Conservation (phyloP, 768 basidiomycete genomes). For the Kockovaella imperatae region DNA sequence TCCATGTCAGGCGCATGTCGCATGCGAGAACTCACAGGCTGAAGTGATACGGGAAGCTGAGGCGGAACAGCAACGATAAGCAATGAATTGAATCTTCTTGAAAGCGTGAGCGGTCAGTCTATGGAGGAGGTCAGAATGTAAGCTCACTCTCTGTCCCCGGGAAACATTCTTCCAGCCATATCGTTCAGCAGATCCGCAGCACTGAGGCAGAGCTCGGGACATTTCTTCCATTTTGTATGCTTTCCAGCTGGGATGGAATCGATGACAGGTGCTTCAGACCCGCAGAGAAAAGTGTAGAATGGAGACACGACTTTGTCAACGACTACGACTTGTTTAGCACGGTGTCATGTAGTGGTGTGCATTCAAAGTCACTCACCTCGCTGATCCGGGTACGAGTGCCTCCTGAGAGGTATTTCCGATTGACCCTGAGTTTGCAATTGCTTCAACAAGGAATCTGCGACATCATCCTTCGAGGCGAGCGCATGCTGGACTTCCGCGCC, state of each 20-base stretch:
- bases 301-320: slow-evolving; percentile 22
- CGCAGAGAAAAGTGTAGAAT: slow-evolving; percentile 33
- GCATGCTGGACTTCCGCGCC: slow-evolving; percentile 23
- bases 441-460: slow-evolving; percentile 1
- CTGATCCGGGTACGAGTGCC: slow-evolving; percentile 1
- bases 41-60: slow-evolving; percentile 5
- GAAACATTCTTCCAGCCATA: slow-evolving; percentile 27
- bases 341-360: background rate
- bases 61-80: slow-evolving; percentile 27
- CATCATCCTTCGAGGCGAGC: slow-evolving; percentile 13
- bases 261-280: slow-evolving; percentile 14
- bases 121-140: no score
- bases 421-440: slow-evolving; percentile 14
- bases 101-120: slow-evolving; percentile 5
- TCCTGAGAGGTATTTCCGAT: slow-evolving; percentile 11
- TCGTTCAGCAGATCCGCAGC: slow-evolving; percentile 32
- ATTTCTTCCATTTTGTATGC: slow-evolving; percentile 17
- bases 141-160: slow-evolving; percentile 32
- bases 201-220: slow-evolving; percentile 16
- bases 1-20: background rate
- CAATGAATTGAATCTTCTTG: slow-evolving; percentile 34
- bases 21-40: slow-evolving; percentile 17
- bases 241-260: slow-evolving; percentile 8
- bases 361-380: background rate
- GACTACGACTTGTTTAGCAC: slow-evolving; percentile 9